Evolutionary conservation across 208 protist genomes (phyloP).

Genomic region (Phytomonas sp.): DNA sequence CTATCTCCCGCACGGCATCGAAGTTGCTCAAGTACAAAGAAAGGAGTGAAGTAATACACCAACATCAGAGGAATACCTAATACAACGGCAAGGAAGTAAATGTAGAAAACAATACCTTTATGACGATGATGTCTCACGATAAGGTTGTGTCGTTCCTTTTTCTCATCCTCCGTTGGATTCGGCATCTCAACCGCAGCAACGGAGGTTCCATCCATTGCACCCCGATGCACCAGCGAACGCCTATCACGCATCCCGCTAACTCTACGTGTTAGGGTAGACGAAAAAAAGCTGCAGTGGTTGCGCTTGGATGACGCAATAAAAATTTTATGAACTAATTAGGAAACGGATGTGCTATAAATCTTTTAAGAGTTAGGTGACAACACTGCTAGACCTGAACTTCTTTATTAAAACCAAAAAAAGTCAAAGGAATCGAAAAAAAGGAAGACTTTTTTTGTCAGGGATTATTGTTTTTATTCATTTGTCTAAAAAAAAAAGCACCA

Average conservation of each 20-base stretch:
- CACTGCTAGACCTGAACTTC: background rate
- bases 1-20: conserved; percentile 47
- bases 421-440: conserved; percentile 19
- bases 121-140: conserved; percentile 15
- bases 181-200: conserved; percentile 23
- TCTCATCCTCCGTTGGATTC: conserved; percentile 21
- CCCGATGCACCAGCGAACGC: conserved; percentile 8
- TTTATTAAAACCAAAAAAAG: conserved; percentile 10
- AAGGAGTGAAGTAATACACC: conserved; percentile 58
- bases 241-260: conserved; percentile 20
- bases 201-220: background rate
- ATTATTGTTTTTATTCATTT: background rate
- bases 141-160: conserved; percentile 15
- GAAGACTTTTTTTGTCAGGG: conserved; percentile 1
- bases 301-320: background rate
- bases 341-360: background rate
- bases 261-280: background rate
- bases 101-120: conserved; percentile 31
- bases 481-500: conserved; percentile 1
- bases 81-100: conserved; percentile 46
- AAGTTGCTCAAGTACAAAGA: conserved; percentile 73
- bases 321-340: background rate
- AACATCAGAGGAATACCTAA: conserved; percentile 47
- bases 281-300: background rate
- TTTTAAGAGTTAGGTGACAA: background rate